A percentile compares a stretch with the other conserved stretches of the same genome.
Conservation (phyloP, 805 yeast species). For the Suhomyces prunicola region DNA sequence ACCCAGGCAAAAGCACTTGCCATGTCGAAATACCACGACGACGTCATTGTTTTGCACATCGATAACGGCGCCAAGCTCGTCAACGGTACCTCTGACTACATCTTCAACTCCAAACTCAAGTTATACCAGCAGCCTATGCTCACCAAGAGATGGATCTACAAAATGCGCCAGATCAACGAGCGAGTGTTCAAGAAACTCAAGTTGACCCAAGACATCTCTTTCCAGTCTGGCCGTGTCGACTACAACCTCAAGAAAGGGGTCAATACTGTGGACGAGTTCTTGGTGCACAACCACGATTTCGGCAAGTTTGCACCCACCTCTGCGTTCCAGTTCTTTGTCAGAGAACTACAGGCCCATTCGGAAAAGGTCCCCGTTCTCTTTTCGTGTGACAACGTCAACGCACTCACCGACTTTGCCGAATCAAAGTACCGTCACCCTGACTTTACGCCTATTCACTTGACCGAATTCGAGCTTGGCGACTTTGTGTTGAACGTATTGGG, state of each 20-base stretch:
- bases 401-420: conserved; percentile 49
- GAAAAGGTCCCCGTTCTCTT: conserved; percentile 54
- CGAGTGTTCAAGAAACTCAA: conserved; percentile 31
- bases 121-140: conserved; percentile 78
- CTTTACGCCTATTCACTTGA: conserved; percentile 54
- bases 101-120: conserved; percentile 45
- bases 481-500: conserved; percentile 51
- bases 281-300: conserved; percentile 32
- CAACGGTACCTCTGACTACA: conserved; percentile 74
- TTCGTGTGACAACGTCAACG: conserved; percentile 73
- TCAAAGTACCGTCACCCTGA: conserved; percentile 60
- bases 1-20: conserved; percentile 68
- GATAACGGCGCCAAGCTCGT: conserved; percentile 58
- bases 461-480: conserved; percentile 62
- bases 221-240: conserved; percentile 30
- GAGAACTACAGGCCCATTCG: conserved; percentile 52
- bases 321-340: conserved; percentile 52
- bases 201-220: conserved; percentile 33
- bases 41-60: conserved; percentile 57
- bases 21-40: conserved; percentile 22
- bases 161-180: conserved; percentile 37
- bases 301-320: conserved; percentile 37
- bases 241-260: conserved; percentile 30
- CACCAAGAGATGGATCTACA: conserved; percentile 56
- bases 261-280: conserved; percentile 24